Evolutionary conservation across 192 early-diverging fungal genomes (phyloP), one percentile per base, ranked within the genome.

Genomic region (Haplosporangium gracile): DNA sequence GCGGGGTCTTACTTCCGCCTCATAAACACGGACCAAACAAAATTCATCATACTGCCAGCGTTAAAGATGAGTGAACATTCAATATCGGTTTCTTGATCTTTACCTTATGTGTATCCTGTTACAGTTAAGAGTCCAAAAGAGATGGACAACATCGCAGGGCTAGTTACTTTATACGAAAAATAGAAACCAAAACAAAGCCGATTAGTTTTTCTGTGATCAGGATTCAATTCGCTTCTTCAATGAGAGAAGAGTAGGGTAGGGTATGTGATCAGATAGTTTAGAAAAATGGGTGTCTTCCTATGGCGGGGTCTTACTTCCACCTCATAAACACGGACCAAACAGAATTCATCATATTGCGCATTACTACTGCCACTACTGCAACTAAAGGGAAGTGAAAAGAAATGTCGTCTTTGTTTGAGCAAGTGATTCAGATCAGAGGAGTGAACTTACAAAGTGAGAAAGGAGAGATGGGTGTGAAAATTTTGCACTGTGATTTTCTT

Each of bases 251-350:
- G 18, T 39, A 8, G 34, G 32, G 36, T 71, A 34, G 70, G 39
- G 36, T 71, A 34, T 20, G 70, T 34, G 78, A 85, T 85, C 82
- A 85, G 82, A 85, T 79, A 32, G 82, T 85, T 76, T 85, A 83
- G 82, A 85, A 78, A 83, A 82, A 70, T 77, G 82, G 79, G 78
- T 85, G 83, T 85, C 68, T 85, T 85, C 83, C 45, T 85, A 57
- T 74, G 60, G 83, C 78, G 78, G 83, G 83, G 83, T 85, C 83
- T 85, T 85, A 85, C 78, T 85, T 80, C 83, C 83, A 36, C 83
- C 83, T 85, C 83, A 85, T 85, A 85, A 85, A 85, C 83, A 85
- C 83, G 83, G 83, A 85, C 83, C 83, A 85, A 85, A 85, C 83
- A 85, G 63, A 76, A 53, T 85, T 85, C 82, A 85, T 85, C 82